phyloP scores from a whole-genome alignment of 441 rosid species.

The Gossypium gossypioides region DNA sequence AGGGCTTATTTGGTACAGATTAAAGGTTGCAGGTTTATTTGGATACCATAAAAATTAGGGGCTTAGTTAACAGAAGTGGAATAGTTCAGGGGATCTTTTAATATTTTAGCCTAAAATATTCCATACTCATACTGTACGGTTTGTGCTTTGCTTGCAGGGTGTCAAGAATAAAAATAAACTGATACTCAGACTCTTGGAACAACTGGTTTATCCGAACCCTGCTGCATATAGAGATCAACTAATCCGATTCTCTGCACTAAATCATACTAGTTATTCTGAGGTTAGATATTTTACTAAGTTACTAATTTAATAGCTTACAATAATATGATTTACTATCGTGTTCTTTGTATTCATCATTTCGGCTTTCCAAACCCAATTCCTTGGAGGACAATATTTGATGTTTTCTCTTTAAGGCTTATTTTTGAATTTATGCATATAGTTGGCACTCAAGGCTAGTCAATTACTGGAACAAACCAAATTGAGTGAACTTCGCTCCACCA shows the following conservation, averaged over 20 bases:
- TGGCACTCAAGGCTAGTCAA: constrained; percentile 96
- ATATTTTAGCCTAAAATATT: not conserved
- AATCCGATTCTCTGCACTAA: constrained; percentile 78
- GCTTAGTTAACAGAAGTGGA: not conserved
- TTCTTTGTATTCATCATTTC: not conserved
- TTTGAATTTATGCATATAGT: constrained; percentile 36
- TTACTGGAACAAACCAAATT: constrained; percentile 92
- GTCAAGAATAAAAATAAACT: constrained; percentile 86
- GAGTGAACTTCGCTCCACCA: constrained; percentile 94
- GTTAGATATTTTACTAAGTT: constrained; percentile 31
- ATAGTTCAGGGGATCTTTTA: not conserved
- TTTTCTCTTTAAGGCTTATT: constrained; percentile 4
- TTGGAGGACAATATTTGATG: not conserved
- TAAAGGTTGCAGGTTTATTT: not conserved
- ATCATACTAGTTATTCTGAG: constrained; percentile 95
- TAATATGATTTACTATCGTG: not conserved
- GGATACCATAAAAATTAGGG: not conserved
- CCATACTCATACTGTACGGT: not conserved
- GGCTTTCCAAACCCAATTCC: not conserved
- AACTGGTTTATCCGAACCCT: constrained; percentile 96
- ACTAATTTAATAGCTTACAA: constrained; percentile 4
- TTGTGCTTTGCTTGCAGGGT: constrained; percentile 48
- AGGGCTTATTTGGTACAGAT: not conserved
- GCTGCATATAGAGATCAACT: constrained; percentile 98
- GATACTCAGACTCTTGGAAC: constrained; percentile 90